These are phyloP conservation scores for Kluyveromyces aestuarii DNA, from an alignment of 805 yeast genomes.

Conservation along the genomic window DNA sequence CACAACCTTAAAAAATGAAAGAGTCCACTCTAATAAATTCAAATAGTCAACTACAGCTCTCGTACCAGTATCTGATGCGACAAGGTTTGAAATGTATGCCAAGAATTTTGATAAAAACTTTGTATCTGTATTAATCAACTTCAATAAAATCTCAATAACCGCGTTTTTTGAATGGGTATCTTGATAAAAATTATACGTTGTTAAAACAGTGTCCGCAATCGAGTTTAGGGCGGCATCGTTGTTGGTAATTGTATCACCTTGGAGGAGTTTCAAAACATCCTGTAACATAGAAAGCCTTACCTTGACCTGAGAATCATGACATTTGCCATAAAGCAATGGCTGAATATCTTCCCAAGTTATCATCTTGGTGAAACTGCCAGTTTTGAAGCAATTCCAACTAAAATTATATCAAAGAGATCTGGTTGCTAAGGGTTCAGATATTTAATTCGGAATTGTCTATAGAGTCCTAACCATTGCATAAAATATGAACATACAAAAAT, in stretches of 20 bases:
- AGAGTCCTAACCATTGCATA: neutral
- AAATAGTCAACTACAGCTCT: slow-evolving; percentile 50
- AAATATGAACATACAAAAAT: neutral
- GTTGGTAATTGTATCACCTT: slow-evolving; percentile 4
- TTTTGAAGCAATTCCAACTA: neutral
- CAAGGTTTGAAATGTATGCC: slow-evolving; percentile 31
- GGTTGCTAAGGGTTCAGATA: too few species aligned
- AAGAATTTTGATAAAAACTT: slow-evolving; percentile 30
- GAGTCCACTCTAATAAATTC: slow-evolving; percentile 51
- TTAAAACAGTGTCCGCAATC: slow-evolving; percentile 32
- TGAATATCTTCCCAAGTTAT: slow-evolving; percentile 18
- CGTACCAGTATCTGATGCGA: slow-evolving; percentile 26
- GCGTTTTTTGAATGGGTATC: slow-evolving; percentile 40
- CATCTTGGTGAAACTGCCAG: neutral
- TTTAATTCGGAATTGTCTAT: neutral
- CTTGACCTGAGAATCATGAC: slow-evolving; percentile 18
- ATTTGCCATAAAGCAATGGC: slow-evolving; percentile 11
- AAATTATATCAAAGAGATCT: neutral
- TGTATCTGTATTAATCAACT: slow-evolving; percentile 28
- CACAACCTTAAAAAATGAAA: slow-evolving; percentile 26
- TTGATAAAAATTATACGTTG: slow-evolving; percentile 41
- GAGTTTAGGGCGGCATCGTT: slow-evolving; percentile 16
- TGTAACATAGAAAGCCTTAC: slow-evolving; percentile 23
- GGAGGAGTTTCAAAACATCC: slow-evolving; percentile 13
- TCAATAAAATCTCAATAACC: slow-evolving; percentile 33